Evolutionary conservation across 768 basidiomycete genomes (phyloP).

Genomic region (Hemileccinum rubropunctum): DNA sequence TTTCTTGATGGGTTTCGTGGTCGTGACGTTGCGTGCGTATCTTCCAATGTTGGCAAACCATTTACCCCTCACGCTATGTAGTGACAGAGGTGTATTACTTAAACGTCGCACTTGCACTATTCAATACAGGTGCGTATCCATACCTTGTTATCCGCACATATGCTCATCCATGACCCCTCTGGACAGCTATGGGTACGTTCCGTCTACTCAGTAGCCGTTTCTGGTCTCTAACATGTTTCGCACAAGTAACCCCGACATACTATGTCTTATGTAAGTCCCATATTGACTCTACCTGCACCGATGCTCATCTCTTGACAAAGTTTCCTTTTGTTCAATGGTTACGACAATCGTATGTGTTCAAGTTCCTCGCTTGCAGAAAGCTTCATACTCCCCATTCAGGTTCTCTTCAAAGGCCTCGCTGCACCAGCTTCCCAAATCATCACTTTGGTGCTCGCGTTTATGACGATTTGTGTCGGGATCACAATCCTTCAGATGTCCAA

Average conservation of each 20-base stretch:
- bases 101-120: slow-evolving; percentile 92
- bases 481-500: slow-evolving; percentile 94
- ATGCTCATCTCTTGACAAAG: slow-evolving; percentile 32
- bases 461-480: slow-evolving; percentile 90
- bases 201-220: background rate
- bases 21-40: slow-evolving; percentile 70
- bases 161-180: background rate
- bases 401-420: slow-evolving; percentile 87
- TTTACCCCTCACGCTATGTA: slow-evolving; percentile 26
- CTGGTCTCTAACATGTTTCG: slow-evolving; percentile 17
- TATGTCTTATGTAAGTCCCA: slow-evolving; percentile 70
- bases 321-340: slow-evolving; percentile 82
- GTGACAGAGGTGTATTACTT: slow-evolving; percentile 93
- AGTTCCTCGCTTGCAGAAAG: background rate
- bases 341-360: slow-evolving; percentile 68
- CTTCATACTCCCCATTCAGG: slow-evolving; percentile 39
- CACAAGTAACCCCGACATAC: slow-evolving; percentile 78
- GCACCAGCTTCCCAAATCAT: slow-evolving; percentile 77
- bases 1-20: slow-evolving; percentile 80
- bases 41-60: background rate
- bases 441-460: slow-evolving; percentile 89
- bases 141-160: background rate
- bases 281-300: background rate
- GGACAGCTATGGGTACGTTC: slow-evolving; percentile 62
- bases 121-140: slow-evolving; percentile 71